phyloP scores from a whole-genome alignment of 176 grass and related monocot species.

The Cenchrus purpureus region DNA sequence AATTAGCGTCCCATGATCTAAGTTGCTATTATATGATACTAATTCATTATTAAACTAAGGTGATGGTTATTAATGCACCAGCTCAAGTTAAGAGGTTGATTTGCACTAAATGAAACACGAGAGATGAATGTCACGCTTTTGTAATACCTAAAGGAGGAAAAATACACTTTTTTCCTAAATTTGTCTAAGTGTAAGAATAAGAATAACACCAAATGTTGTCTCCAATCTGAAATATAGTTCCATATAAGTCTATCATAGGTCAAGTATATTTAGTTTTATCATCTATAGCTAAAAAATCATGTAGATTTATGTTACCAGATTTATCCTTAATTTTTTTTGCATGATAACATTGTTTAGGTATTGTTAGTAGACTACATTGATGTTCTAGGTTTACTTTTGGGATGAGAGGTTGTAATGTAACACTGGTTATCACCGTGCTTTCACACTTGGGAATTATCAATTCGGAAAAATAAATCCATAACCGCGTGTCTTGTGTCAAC shows the following conservation, averaged over 20 bases:
- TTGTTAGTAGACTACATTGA: background rate
- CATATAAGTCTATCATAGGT: background rate
- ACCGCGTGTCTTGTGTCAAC: background rate
- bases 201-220: no score
- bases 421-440: background rate
- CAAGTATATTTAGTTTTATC: background rate
- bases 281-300: background rate
- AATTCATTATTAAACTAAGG: no score
- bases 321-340: background rate
- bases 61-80: no score
- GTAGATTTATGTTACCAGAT: background rate
- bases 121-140: no score
- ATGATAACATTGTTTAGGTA: background rate
- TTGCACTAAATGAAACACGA: no score
- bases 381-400: background rate
- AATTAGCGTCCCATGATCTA: no score
- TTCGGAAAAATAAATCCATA: background rate
- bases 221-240: no score
- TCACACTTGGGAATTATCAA: background rate
- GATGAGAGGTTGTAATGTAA: background rate
- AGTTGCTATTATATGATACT: no score
- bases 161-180: background rate
- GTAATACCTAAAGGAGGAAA: no score
- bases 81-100: no score
- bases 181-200: no score